Percentiles rank a stretch among this genome's conserved stretches.
Conservation (phyloP, 2,329 filamentous ascomycete genomes). For the Diaporthe helianthi region DNA sequence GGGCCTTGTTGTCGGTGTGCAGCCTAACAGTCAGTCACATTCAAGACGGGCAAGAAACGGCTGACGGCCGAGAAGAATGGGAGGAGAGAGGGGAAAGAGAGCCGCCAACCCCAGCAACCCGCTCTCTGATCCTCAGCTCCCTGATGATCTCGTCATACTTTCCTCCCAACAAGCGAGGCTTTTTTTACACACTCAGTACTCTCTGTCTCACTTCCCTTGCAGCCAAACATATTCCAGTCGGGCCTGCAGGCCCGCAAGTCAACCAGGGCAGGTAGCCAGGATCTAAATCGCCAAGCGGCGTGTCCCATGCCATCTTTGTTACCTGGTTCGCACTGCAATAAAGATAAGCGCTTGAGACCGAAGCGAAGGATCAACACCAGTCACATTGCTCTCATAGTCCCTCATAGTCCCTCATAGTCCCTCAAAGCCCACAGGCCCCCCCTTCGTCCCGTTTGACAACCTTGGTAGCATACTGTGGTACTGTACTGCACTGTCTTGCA, state of each 20-base stretch:
- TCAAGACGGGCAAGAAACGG: not conserved
- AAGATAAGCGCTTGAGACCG: constrained; percentile 18
- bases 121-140: constrained; percentile 12
- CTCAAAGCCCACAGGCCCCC: not conserved
- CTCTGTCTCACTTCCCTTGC: not conserved
- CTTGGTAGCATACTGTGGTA: too few species aligned
- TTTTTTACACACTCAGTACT: not conserved
- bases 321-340: constrained; percentile 4
- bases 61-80: not conserved
- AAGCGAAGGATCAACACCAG: constrained; percentile 23
- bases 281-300: not conserved
- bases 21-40: too few species aligned
- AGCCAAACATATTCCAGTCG: not conserved
- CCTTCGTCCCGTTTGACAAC: not conserved
- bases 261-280: too few species aligned
- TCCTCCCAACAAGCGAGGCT: not conserved
- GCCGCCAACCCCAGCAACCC: not conserved
- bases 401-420: not conserved
- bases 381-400: not conserved
- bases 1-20: too few species aligned
- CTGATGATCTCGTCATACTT: constrained; percentile 21
- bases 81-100: not conserved
- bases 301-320: not conserved
- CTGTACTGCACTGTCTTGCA: not conserved
- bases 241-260: too few species aligned